Percentiles rank a stretch among this genome's conserved stretches.
phyloP scores from a whole-genome alignment of 805 yeast species.

The Candida chilensis region DNA sequence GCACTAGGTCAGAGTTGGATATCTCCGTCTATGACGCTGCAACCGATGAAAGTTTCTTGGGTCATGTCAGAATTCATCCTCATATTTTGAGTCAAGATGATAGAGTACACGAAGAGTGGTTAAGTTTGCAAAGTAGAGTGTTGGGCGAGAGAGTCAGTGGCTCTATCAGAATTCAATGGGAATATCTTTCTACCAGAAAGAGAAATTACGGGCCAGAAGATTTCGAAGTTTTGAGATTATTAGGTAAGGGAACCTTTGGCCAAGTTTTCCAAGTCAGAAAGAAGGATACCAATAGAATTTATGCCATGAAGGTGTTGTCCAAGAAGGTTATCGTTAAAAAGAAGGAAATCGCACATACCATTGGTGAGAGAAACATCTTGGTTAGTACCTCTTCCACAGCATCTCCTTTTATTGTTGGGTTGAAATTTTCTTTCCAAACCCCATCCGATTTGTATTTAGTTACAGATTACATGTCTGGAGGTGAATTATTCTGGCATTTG shows the following conservation, averaged over 20 bases:
- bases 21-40: conserved; percentile 87
- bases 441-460: conserved; percentile 87
- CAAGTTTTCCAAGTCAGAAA: conserved; percentile 95
- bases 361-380: conserved; percentile 91
- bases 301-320: conserved; percentile 95
- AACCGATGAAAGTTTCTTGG: conserved; percentile 75
- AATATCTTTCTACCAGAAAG: conserved; percentile 59
- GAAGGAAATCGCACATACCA: conserved; percentile 96
- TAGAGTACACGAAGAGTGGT: conserved; percentile 57
- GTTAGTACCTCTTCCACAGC: conserved; percentile 87
- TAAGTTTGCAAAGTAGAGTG: conserved; percentile 61
- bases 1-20: conserved; percentile 74
- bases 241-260: conserved; percentile 97
- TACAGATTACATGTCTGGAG: conserved; percentile 97
- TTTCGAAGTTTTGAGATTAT: conserved; percentile 80
- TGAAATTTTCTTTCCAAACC: conserved; percentile 94
- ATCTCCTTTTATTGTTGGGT: conserved; percentile 90
- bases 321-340: conserved; percentile 93
- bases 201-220: conserved; percentile 89
- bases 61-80: conserved; percentile 73
- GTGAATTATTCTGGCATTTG: conserved; percentile 93
- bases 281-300: conserved; percentile 80
- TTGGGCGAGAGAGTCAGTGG: conserved; percentile 74
- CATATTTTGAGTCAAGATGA: conserved; percentile 33
- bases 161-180: conserved; percentile 65